Evolutionary conservation across 495 filamentous ascomycete species (phyloP).

Genomic region (Aspergillus affinis): DNA sequence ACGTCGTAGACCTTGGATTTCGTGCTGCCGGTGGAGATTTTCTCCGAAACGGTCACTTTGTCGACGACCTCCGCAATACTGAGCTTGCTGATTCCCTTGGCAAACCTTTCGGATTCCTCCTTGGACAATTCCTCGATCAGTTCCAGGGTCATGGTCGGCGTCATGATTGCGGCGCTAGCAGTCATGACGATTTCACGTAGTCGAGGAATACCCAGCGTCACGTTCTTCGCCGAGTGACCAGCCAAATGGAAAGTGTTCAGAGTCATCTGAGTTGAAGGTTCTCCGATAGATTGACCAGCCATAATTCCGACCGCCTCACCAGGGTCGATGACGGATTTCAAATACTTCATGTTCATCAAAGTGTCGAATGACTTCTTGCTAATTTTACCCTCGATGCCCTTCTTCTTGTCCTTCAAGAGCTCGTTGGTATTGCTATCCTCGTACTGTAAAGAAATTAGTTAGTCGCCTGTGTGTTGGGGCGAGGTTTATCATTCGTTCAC

Average conservation of each 20-base stretch:
- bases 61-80: constrained; percentile 84
- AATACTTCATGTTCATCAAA: constrained; percentile 85
- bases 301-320: constrained; percentile 98
- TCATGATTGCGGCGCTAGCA: constrained; percentile 81
- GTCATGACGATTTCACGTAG: constrained; percentile 99
- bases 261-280: constrained; percentile 99
- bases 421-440: constrained; percentile 72
- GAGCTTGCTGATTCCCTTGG: constrained; percentile 89
- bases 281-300: constrained; percentile 93
- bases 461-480: constrained; percentile 12
- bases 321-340: constrained; percentile 90
- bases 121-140: constrained; percentile 70
- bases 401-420: constrained; percentile 76
- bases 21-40: constrained; percentile 61
- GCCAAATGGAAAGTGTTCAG: constrained; percentile 99
- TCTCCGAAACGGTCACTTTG: constrained; percentile 75
- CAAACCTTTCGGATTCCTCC: constrained; percentile 72
- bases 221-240: constrained; percentile 97
- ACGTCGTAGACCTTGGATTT: constrained; percentile 84
- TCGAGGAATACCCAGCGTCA: constrained; percentile 96
- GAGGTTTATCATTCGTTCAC: constrained; percentile 12
- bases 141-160: constrained; percentile 86
- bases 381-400: constrained; percentile 51
- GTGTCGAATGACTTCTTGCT: constrained; percentile 76
- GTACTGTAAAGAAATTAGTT: constrained; percentile 52